Base-by-base conservation (phyloP, 2,329 filamentous ascomycete species). In the Hyphodiscus sp. region DNA sequence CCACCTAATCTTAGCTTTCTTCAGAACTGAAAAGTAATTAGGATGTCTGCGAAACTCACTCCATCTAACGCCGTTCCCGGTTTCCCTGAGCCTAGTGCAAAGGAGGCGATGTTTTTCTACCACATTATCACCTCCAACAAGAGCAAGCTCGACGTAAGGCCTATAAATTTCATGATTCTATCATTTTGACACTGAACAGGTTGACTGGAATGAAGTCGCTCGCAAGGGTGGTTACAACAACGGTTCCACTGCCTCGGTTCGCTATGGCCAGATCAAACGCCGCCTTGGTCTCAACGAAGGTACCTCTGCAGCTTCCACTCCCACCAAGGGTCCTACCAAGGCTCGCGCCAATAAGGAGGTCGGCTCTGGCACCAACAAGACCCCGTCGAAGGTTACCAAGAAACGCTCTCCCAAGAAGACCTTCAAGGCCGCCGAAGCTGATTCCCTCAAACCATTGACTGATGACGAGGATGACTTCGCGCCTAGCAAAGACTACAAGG, bases 171-270 rank as follows among this genome's bases (percentile, higher is more conserved):
- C 33, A 15, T 38, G 33, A 38, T 15, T 15, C 5, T 38, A 2
- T 15, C 33, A 38, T 13, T 38, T 41, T 45, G 38, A 50, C 13
- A 10, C 16, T 13, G 10, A 8, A 15, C 29, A 58, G 56, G 50
- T 55, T 30, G 72, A 80, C 60, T 79, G 77, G 77, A 65, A 69
- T 0, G 64, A 61, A 5, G 73, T 78, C 1, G 75, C 76, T 0
- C 38, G 47, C 0, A 72, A 74, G 19, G 65, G 68, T 11, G 68
- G 69, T 8, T 74, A 77, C 69, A 78, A 78, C 56, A 77, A 71
- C 26, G 72, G 5, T 13, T 2, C 4, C 33, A 15, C 11, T n/a
- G 33, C 33, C 16, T 5, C 33, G 33, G 33, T 38, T n/a, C 33
- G 33, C 5, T 38, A 6, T n/a, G 11, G 33, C 11, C 33, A 38